A percentile compares a stretch with the other conserved stretches of the same genome.
Conservation (phyloP, 2,329 filamentous ascomycete genomes). For the Talaromyces sp. region DNA sequence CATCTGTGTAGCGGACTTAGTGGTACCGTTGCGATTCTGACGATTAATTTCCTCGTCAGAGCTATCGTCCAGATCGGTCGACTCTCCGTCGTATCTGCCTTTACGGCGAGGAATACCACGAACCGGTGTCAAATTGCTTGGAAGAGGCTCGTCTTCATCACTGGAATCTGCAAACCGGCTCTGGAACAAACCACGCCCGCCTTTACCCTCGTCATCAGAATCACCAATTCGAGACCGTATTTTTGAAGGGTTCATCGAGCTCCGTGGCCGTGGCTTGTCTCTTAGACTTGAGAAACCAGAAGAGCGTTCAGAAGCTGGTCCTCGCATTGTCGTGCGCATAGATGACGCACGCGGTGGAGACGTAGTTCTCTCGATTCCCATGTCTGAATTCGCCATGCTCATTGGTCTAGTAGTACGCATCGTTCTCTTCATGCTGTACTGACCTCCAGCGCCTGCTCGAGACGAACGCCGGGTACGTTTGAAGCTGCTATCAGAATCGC, state of each 20-base stretch:
- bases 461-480: slow-evolving; percentile 57
- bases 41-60: slow-evolving; percentile 49
- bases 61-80: slow-evolving; percentile 60
- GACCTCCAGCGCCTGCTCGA: slow-evolving; percentile 46
- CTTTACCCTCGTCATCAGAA: slow-evolving; percentile 60
- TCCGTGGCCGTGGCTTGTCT: slow-evolving; percentile 30
- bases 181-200: slow-evolving; percentile 38
- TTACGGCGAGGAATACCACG: slow-evolving; percentile 59
- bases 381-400: slow-evolving; percentile 34
- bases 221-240: slow-evolving; percentile 54
- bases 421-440: slow-evolving; percentile 65
- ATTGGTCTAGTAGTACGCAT: slow-evolving; percentile 59
- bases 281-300: slow-evolving; percentile 40
- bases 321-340: slow-evolving; percentile 49
- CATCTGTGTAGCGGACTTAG: slow-evolving; percentile 49
- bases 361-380: slow-evolving; percentile 50
- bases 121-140: slow-evolving; percentile 49
- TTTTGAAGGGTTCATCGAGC: slow-evolving; percentile 22
- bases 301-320: slow-evolving; percentile 43
- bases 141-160: slow-evolving; percentile 59
- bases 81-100: slow-evolving; percentile 59
- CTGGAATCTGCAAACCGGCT: slow-evolving; percentile 71
- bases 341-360: slow-evolving; percentile 56
- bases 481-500: slow-evolving; percentile 73
- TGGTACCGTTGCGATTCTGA: slow-evolving; percentile 24